Evolutionary conservation across 2,329 filamentous ascomycete species (phyloP).

Genomic region (Cladophialophora chaetospira): DNA sequence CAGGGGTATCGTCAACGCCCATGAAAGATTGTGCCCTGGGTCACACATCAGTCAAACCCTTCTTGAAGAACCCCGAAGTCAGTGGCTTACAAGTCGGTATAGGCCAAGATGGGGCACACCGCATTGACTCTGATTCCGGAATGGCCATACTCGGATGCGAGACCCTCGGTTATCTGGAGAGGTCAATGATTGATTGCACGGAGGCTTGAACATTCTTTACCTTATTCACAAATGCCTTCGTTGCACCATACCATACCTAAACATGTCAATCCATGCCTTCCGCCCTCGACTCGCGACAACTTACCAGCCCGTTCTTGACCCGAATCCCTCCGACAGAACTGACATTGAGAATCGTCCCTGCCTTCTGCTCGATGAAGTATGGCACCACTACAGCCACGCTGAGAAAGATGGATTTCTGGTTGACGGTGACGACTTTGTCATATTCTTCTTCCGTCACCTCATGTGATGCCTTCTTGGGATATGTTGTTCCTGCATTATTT

Average conservation of each 20-base stretch:
- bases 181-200: background rate
- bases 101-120: conserved; percentile 21
- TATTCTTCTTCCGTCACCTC: conserved; percentile 37
- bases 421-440: conserved; percentile 39
- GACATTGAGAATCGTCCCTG: conserved; percentile 27
- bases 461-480: conserved; percentile 32
- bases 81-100: conserved; percentile 16
- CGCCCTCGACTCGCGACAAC: background rate
- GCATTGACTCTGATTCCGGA: conserved; percentile 18
- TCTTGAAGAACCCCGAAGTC: background rate
- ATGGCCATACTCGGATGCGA: conserved; percentile 23
- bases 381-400: conserved; percentile 36
- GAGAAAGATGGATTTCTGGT: conserved; percentile 38
- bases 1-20: conserved; percentile 20
- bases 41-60: background rate
- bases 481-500: conserved; percentile 71
- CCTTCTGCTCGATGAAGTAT: conserved; percentile 33
- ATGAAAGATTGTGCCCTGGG: conserved; percentile 17
- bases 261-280: background rate
- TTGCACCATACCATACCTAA: conserved; percentile 28
- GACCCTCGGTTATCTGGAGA: conserved; percentile 16
- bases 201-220: background rate
- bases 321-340: conserved; percentile 27
- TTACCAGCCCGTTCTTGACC: conserved; percentile 25
- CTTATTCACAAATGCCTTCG: conserved; percentile 26